phyloP scores from a whole-genome alignment of 345 rosid genomes.

The Syzygium aromaticum region DNA sequence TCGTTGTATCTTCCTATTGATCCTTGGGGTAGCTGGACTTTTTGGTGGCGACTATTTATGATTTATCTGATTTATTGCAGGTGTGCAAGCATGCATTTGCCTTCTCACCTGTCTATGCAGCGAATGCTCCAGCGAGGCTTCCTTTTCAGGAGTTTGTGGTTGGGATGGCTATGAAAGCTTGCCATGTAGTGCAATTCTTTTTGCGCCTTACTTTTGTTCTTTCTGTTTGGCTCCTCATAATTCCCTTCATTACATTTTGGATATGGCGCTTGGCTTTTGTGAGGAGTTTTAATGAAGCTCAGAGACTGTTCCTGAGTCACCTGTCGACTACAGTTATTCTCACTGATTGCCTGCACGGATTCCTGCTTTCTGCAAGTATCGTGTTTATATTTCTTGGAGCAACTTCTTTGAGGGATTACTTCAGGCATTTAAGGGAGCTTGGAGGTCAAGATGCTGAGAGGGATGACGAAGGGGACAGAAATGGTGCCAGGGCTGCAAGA shows the following conservation, averaged over 20 bases:
- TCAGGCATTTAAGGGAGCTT: constrained; percentile 86
- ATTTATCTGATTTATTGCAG: constrained; percentile 24
- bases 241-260: constrained; percentile 96
- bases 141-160: constrained; percentile 96
- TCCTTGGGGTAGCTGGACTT: not conserved
- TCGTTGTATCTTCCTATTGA: not conserved
- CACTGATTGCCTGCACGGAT: constrained; percentile 97
- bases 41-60: not conserved
- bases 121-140: constrained; percentile 93
- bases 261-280: constrained; percentile 93
- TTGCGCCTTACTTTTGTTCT: constrained; percentile 90
- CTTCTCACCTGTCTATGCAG: constrained; percentile 96
- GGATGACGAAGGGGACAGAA: constrained; percentile 90
- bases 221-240: constrained; percentile 90
- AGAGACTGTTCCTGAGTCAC: constrained; percentile 87
- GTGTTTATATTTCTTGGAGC: constrained; percentile 96
- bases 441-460: constrained; percentile 95
- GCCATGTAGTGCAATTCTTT: constrained; percentile 87
- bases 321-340: constrained; percentile 75
- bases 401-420: constrained; percentile 91
- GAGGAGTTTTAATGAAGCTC: constrained; percentile 92
- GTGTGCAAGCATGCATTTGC: constrained; percentile 96
- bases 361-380: constrained; percentile 94
- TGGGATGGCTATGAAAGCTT: constrained; percentile 96
- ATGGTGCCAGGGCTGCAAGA: constrained; percentile 84